Base-by-base conservation (phyloP, 192 early-diverging fungal species). In the Mortierella hygrophila region DNA sequence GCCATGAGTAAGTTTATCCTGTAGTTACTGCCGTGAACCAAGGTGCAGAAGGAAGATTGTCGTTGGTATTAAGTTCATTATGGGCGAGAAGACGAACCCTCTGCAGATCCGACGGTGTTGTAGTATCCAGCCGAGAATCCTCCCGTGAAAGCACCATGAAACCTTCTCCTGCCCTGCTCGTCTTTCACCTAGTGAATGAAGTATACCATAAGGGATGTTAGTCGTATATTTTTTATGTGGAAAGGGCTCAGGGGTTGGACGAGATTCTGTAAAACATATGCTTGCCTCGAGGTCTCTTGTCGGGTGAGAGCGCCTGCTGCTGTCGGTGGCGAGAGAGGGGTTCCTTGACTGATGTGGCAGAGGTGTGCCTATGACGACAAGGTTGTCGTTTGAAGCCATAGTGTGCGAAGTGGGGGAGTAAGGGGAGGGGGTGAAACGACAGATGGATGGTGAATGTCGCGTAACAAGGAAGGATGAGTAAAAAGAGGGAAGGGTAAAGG, bases 91-190 rank as follows among this genome's bases (percentile, higher is more conserved):
- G 23, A 4, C 82, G 74, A 93, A 90, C 97, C 97, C 88, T 98
- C 96, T 91, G 98, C 97, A 16, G 98, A 98, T 8, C 98, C 98
- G 13, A 97, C 98, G 1, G 97, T 98, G 80, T 97, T 97, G 87
- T 92, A 97, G 77, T 99, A 98, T 16, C 97, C 98, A 6, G 97
- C 98, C 0, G 94, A 94, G 80, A 95, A 99, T n/a, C 97, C 97
- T 57, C 97, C 98, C 26, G 94, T 96, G 88, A 98, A 98, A 8
- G 97, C 97, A 20, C 97, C 97, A 82, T 97, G 97, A 65, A 98
- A 93, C 49, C 97, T 89, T 72, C 95, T 91, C 32, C 95, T 90
- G 18, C 96, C 97, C 54, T 94, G 89, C 78, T 92, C 92, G 77
- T 96, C 94, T 54, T 23, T 26, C 2, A 54, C 21, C 41, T 26